Evolutionary conservation across 2,329 filamentous ascomycete genomes (phyloP).

Genomic region (Capronia americana): DNA sequence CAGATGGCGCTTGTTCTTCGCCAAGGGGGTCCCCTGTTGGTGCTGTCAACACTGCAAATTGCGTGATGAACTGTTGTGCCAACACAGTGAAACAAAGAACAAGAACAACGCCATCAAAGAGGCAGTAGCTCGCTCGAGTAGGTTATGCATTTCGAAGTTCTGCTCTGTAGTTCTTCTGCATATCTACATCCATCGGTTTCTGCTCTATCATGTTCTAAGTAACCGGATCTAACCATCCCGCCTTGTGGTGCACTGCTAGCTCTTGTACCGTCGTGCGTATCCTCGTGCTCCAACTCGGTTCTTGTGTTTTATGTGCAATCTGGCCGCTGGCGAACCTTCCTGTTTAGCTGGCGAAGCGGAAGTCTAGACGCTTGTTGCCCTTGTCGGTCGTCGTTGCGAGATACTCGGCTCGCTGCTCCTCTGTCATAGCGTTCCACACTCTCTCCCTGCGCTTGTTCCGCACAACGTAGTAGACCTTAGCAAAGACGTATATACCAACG

Average conservation of each 20-base stretch:
- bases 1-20: background rate
- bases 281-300: background rate
- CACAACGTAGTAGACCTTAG: constrained; percentile 45
- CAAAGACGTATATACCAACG: constrained; percentile 41
- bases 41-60: background rate
- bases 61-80: background rate
- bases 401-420: constrained; percentile 54
- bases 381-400: constrained; percentile 52
- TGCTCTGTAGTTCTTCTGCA: background rate
- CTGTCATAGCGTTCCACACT: constrained; percentile 53
- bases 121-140: background rate
- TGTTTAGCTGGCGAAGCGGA: constrained; percentile 42
- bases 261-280: background rate
- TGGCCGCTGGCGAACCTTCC: background rate
- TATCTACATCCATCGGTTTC: background rate
- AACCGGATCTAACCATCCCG: background rate
- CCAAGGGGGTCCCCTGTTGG: no score
- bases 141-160: background rate
- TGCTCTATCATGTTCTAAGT: background rate
- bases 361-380: constrained; percentile 53
- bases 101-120: background rate
- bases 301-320: background rate
- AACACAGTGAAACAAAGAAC: background rate
- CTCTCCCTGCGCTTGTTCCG: constrained; percentile 42
- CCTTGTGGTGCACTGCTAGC: background rate